These are phyloP conservation scores for Spathaspora sp. DNA, from an alignment of 805 yeast genomes.

Conservation along the genomic window DNA sequence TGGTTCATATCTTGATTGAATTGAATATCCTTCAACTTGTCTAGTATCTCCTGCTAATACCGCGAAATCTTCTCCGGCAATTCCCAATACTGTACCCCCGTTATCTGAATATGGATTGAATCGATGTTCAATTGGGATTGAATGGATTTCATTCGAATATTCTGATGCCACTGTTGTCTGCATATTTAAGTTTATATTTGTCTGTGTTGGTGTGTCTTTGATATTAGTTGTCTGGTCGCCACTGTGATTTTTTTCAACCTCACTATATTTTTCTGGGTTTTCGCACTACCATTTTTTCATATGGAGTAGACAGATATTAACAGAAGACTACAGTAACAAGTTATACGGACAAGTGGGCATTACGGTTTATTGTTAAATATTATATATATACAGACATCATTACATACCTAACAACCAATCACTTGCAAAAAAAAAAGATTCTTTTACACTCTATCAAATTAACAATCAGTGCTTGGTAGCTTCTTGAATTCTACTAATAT, in stretches of 20 bases:
- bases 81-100: conserved; percentile 96
- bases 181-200: conserved; percentile 11
- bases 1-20: conserved; percentile 89
- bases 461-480: neutral
- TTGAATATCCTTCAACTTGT: conserved; percentile 89
- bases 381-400: neutral
- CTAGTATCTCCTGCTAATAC: conserved; percentile 98
- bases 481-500: conserved; percentile 66
- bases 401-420: neutral
- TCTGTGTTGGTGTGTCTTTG: neutral
- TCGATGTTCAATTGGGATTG: conserved; percentile 79
- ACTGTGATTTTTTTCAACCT: conserved; percentile 4
- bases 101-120: conserved; percentile 93
- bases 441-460: neutral
- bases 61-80: conserved; percentile 96
- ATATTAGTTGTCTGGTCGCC: conserved; percentile 4
- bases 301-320: neutral
- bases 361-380: neutral
- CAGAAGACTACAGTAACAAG: neutral
- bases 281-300: neutral
- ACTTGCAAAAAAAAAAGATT: no score
- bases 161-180: conserved; percentile 59
- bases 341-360: neutral
- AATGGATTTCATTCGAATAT: conserved; percentile 51
- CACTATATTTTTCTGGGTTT: neutral